Conservation (phyloP, 139 green algal species). For the Raphidocelis subcapitata region DNA sequence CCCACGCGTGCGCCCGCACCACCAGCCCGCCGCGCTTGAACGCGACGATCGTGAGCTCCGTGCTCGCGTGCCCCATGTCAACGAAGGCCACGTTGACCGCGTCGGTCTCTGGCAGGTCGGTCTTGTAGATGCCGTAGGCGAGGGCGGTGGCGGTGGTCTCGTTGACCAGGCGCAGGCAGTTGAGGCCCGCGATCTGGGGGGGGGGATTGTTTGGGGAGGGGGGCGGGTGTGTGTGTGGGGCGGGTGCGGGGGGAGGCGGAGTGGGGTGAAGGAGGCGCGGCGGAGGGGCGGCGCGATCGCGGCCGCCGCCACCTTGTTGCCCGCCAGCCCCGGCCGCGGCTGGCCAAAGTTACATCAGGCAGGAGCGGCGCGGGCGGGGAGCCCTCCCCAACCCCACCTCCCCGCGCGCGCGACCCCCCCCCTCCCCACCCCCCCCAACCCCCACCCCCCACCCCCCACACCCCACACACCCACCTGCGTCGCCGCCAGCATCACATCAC, state of each 20-base stretch:
- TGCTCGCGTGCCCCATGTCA: conserved; percentile 87
- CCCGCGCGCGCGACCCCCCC: too few relatives aligned
- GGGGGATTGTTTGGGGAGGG: too few relatives aligned
- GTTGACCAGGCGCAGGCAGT: conserved; percentile 93
- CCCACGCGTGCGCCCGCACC: conserved; percentile 89
- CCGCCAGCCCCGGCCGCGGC: too few relatives aligned
- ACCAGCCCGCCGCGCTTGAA: conserved; percentile 89
- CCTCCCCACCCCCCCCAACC: too few relatives aligned
- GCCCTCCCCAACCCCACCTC: too few relatives aligned
- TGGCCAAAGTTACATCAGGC: too few relatives aligned
- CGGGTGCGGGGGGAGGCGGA: background rate
- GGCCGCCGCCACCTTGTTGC: background rate
- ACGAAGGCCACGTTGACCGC: conserved; percentile 93
- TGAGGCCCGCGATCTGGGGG: conserved; percentile 44
- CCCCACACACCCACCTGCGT: too few relatives aligned
- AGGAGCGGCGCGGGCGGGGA: too few relatives aligned
- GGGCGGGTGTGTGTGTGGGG: too few relatives aligned
- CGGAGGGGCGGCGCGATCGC: background rate
- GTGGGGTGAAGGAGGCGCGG: too few relatives aligned
- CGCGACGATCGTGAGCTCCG: conserved; percentile 89
- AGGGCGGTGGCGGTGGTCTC: conserved; percentile 96
- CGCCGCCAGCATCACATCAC: conserved; percentile 6
- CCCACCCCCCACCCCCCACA: too few relatives aligned
- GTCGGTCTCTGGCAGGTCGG: conserved; percentile 88
- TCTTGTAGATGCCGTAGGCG: conserved; percentile 99